Percentiles rank a stretch among this genome's conserved stretches.
These are phyloP conservation scores for Austroboletus eburneus DNA, from an alignment of 768 basidiomycete genomes.

Conservation along the genomic window DNA sequence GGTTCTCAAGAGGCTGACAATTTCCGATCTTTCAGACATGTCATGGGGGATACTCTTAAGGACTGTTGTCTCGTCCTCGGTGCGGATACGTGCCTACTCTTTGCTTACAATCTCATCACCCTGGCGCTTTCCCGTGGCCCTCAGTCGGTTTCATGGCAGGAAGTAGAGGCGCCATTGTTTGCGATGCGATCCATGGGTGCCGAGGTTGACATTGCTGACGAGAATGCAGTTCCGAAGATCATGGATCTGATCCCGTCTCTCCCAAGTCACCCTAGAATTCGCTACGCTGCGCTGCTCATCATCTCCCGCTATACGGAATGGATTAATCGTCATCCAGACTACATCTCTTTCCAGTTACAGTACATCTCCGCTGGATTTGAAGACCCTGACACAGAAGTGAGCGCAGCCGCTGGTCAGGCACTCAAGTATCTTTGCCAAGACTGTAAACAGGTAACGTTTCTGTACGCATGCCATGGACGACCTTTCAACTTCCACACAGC, in stretches of 20 bases:
- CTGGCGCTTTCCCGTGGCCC: constrained; percentile 60
- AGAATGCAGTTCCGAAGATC: constrained; percentile 88
- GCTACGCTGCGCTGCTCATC: constrained; percentile 92
- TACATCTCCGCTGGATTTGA: constrained; percentile 94
- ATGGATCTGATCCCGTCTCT: constrained; percentile 92
- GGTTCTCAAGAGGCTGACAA: constrained; percentile 85
- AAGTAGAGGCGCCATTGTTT: constrained; percentile 95
- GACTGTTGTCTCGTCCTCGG: constrained; percentile 96
- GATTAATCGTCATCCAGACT: constrained; percentile 85
- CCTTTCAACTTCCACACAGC: constrained; percentile 40
- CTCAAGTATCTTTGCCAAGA: constrained; percentile 97
- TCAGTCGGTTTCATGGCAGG: constrained; percentile 79
- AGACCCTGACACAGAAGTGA: constrained; percentile 72
- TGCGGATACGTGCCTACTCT: constrained; percentile 75
- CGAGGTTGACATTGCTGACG: constrained; percentile 78
- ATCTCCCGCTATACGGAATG: constrained; percentile 96
- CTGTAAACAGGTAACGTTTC: constrained; percentile 67
- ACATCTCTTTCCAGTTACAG: constrained; percentile 80
- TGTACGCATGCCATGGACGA: constrained; percentile 5
- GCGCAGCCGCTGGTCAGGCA: constrained; percentile 92
- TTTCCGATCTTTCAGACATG: constrained; percentile 93
- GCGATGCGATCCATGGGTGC: constrained; percentile 99
- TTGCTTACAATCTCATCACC: constrained; percentile 78
- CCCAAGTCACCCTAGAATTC: constrained; percentile 85
- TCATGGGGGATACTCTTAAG: constrained; percentile 98